Evolutionary conservation across 2,329 filamentous ascomycete genomes (phyloP), one percentile per base, ranked within the genome.

Genomic region (Teratosphaeria destructans): DNA sequence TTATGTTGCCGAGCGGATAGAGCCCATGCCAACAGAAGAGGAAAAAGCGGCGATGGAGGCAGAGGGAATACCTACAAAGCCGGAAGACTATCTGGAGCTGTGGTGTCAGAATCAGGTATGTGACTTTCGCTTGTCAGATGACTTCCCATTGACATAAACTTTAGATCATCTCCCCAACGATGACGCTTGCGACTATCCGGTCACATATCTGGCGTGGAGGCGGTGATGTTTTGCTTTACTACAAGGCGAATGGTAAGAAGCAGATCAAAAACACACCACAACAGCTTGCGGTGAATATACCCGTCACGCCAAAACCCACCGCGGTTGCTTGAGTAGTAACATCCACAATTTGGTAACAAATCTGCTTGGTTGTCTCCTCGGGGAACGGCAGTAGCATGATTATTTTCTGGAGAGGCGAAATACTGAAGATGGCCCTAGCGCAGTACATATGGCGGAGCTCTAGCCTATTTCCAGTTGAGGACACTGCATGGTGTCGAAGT

Each of bases 201-300:
- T 87, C 91, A 2, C 91, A 96, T 70, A 81, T 97, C 58, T 99
- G 94, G 94, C 90, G 95, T 68, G 90, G 89, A 52, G 90, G 90
- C n/a, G 92, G 88, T 67, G 94, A 99, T 74, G 88, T 99, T 64
- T 76, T 95, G 57, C 79, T 99, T 56, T 84, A 90, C 70, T 99
- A 99, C 79, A 95, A 92, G 71, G 82, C 88, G 57, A 99, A 96
- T 67, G 92, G 91, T n/a, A 85, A 84, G 69, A 93, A 90, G 74
- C 79, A 82, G 61, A 80, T 80, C 37, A 23, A 62, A 43, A 65
- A 68, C 56, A 57, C 59, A 16, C 56, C 37, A n/a, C 12, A 14
- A 34, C 47, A 54, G 54, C 39, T 49, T 57, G 52, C 27, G 52
- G 26, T 39, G 19, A 49, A 34, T 12, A 60, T 62, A 11, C 60